phyloP scores from a whole-genome alignment of 192 early-diverging fungal genomes.

The Backusella luteola region DNA sequence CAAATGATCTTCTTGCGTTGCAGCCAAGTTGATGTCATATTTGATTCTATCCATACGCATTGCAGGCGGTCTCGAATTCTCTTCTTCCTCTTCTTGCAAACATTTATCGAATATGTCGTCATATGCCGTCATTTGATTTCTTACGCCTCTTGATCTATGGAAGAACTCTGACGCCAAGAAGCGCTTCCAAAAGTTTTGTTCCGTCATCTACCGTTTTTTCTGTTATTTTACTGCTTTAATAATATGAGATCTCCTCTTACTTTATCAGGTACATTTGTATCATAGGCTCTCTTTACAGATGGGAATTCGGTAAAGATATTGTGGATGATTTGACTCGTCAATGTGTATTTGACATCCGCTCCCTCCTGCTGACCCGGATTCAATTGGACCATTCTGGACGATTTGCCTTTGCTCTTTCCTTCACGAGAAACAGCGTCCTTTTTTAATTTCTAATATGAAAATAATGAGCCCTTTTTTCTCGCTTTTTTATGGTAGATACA shows the following conservation, averaged over 20 bases:
- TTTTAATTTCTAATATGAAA: slow-evolving; percentile 43
- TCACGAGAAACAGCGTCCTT: slow-evolving; percentile 67
- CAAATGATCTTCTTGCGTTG: slow-evolving; percentile 78
- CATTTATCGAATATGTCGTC: slow-evolving; percentile 84
- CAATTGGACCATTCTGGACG: slow-evolving; percentile 69
- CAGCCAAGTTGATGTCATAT: slow-evolving; percentile 74
- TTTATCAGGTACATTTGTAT: slow-evolving; percentile 74
- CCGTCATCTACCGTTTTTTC: slow-evolving; percentile 37
- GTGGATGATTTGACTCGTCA: slow-evolving; percentile 88
- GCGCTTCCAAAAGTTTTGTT: slow-evolving; percentile 85
- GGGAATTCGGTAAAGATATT: slow-evolving; percentile 91
- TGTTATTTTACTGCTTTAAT: no score
- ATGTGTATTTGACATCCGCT: slow-evolving; percentile 77
- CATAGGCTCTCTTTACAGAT: slow-evolving; percentile 78
- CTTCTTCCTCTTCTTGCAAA: slow-evolving; percentile 73
- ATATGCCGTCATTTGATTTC: slow-evolving; percentile 40
- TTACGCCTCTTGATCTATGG: slow-evolving; percentile 66
- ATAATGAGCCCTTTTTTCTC: not conserved
- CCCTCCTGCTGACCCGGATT: slow-evolving; percentile 67
- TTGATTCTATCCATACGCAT: slow-evolving; percentile 58
- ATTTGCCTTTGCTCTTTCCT: slow-evolving; percentile 78
- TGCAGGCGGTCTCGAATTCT: slow-evolving; percentile 31
- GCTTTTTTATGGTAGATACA: not conserved
- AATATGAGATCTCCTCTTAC: not conserved
- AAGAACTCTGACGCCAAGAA: slow-evolving; percentile 85